A percentile compares a stretch with the other conserved stretches of the same genome.
Evolutionary conservation across 2,329 filamentous ascomycete genomes (phyloP).

Genomic region (Decorospora gaudefroyi): DNA sequence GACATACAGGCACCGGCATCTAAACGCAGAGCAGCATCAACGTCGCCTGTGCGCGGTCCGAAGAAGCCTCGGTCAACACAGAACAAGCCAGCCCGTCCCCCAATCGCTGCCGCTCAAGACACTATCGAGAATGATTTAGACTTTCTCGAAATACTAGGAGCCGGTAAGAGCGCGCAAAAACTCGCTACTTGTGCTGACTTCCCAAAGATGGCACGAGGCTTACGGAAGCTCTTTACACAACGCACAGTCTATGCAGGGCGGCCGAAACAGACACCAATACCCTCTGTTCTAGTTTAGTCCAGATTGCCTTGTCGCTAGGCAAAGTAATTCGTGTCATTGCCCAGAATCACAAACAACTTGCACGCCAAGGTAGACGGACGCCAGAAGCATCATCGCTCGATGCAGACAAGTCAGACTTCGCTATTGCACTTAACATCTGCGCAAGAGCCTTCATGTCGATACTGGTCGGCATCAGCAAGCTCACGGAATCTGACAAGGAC

Average conservation of each 20-base stretch:
- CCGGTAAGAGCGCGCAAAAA: too few relatives aligned
- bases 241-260: slow-evolving; percentile 37
- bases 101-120: slow-evolving; percentile 22
- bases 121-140: slow-evolving; percentile 35
- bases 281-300: slow-evolving; percentile 35
- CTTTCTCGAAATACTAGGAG: slow-evolving; percentile 33
- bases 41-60: slow-evolving; percentile 11
- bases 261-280: slow-evolving; percentile 16
- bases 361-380: slow-evolving; percentile 14
- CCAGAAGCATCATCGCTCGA: slow-evolving; percentile 19
- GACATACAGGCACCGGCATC: not conserved
- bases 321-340: slow-evolving; percentile 31
- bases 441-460: slow-evolving; percentile 41
- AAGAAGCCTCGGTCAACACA: slow-evolving; percentile 24
- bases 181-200: too few relatives aligned
- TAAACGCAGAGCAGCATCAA: slow-evolving; percentile 29
- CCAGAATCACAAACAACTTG: slow-evolving; percentile 26
- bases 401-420: slow-evolving; percentile 35
- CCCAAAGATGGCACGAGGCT: slow-evolving; percentile 17
- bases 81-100: slow-evolving; percentile 12
- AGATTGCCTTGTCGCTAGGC: slow-evolving; percentile 29
- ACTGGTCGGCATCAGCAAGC: slow-evolving; percentile 35
- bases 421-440: slow-evolving; percentile 33
- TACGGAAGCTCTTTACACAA: slow-evolving; percentile 35
- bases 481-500: slow-evolving; percentile 21